Evolutionary conservation across 1,284 basidiomycete species (phyloP), one percentile per base, ranked within the genome.

Genomic region (Ustilago xerochloae): DNA sequence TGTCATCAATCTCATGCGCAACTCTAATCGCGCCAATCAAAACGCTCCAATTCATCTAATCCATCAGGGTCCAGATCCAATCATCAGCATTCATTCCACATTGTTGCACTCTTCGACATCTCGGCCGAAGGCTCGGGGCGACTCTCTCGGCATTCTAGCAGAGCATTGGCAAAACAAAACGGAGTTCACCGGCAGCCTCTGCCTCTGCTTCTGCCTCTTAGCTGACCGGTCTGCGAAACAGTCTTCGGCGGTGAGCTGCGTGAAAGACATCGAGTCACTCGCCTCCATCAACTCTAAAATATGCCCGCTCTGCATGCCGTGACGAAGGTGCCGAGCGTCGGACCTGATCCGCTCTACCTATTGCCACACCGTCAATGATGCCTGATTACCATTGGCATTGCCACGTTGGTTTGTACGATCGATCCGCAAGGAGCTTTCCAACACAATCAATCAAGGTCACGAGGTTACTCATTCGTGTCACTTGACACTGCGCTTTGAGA

Each of bases 11-110:
- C 13, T 55, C 60, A 59, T 63, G 60, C 43, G 55, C 29, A 63
- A 49, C 53, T 67, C 64, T 73, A 67, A 74, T 69, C 71, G 53
- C 39, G 30, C 71, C 71, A 74, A 74, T 74, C 71, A 74, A 29
- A 61, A 47, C 22, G n/a, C 41, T 54, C 20, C 24, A 6, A 61
- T 61, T 51, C 58, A 57, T 61, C 56, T 49, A 30, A 24, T 32
- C 48, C 22, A 36, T 38, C 48, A 69, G 60, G 66, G 66, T 69
- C 66, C 61, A 50, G 22, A n/a, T n/a, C 18, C 46, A 24, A 28
- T 30, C 18, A 16, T 22, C 13, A 32, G 45, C 33, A 49, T 16
- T 20, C 33, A n/a, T n/a, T n/a, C 35, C 16, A 46, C 64, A 52
- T 26, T 59, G 9, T 56, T 50, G 35, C 55, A 48, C 54, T n/a